phyloP scores from a whole-genome alignment of 2,329 filamentous ascomycete species.

The Sclerotinia glacialis region DNA sequence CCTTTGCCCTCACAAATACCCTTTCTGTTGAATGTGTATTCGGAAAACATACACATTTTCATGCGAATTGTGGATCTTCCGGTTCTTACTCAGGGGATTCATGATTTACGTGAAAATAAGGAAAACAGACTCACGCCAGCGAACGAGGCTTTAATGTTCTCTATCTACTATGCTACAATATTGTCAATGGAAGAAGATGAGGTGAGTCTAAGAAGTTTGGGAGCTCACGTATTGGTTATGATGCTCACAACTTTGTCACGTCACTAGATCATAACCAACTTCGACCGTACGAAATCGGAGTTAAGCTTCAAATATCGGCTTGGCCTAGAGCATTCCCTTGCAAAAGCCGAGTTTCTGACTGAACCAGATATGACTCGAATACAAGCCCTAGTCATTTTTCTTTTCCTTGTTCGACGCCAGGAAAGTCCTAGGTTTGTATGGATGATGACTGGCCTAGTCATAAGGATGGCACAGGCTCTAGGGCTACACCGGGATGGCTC shows the following conservation, averaged over 20 bases:
- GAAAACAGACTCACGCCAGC: constrained; percentile 41
- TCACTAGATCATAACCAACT: constrained; percentile 45
- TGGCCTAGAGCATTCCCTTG: constrained; percentile 56
- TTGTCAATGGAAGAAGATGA: constrained; percentile 58
- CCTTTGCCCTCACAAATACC: constrained; percentile 55
- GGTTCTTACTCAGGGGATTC: constrained; percentile 43
- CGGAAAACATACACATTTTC: constrained; percentile 51
- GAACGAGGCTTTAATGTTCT: constrained; percentile 54
- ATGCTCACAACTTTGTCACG: neutral
- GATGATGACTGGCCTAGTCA: constrained; percentile 62
- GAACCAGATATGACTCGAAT: constrained; percentile 57
- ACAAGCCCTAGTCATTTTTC: constrained; percentile 60
- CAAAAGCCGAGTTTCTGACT: constrained; percentile 59
- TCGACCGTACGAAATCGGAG: constrained; percentile 48
- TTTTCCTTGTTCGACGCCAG: constrained; percentile 51
- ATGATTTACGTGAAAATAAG: constrained; percentile 40
- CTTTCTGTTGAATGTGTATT: constrained; percentile 51
- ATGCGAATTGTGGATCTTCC: constrained; percentile 48
- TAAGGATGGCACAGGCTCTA: constrained; percentile 48
- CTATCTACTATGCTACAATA: constrained; percentile 56
- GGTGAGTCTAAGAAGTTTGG: constrained; percentile 39
- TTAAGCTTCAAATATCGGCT: constrained; percentile 45
- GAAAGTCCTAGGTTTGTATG: constrained; percentile 56
- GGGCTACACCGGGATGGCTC: constrained; percentile 46
- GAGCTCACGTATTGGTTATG: neutral